Evolutionary conservation across 495 filamentous ascomycete genomes (phyloP).

Genomic region (Usnea hakonensis): DNA sequence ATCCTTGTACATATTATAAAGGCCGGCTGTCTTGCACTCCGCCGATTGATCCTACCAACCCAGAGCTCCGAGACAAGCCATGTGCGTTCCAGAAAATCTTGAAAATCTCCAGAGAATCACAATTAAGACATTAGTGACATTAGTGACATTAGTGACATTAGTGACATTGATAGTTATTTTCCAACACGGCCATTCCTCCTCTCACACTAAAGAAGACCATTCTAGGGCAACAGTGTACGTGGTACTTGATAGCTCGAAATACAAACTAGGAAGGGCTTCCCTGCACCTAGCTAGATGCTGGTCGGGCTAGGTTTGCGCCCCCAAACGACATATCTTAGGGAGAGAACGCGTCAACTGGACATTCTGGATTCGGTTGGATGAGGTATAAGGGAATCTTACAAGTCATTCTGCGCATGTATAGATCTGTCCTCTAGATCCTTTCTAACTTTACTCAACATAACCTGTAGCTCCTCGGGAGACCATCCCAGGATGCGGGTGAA

Average conservation of each 20-base stretch:
- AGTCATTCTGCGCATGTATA: slow-evolving; percentile 34
- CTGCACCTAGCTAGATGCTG: not conserved
- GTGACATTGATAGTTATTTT: not conserved
- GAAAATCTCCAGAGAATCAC: not conserved
- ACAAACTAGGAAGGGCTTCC: not conserved
- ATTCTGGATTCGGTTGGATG: not conserved
- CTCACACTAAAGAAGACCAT: not conserved
- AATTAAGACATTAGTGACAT: too few relatives aligned
- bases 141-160: not conserved
- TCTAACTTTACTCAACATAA: slow-evolving; percentile 46
- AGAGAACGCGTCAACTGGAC: not conserved
- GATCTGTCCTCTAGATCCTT: slow-evolving; percentile 43
- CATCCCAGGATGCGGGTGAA: slow-evolving; percentile 51
- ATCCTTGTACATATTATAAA: too few relatives aligned
- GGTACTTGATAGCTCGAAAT: not conserved
- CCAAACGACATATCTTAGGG: not conserved
- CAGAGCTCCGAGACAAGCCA: not conserved
- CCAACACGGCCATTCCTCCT: not conserved
- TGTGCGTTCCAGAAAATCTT: not conserved
- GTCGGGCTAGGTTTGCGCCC: not conserved
- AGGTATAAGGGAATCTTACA: slow-evolving; percentile 7
- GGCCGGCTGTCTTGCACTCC: too few relatives aligned
- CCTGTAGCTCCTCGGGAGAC: slow-evolving; percentile 47
- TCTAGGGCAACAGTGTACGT: not conserved
- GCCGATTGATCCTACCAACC: too few relatives aligned